A percentile compares a stretch with the other conserved stretches of the same genome.
Conservation (phyloP, 2,329 filamentous ascomycete species). For the Coniochaeta sp. region DNA sequence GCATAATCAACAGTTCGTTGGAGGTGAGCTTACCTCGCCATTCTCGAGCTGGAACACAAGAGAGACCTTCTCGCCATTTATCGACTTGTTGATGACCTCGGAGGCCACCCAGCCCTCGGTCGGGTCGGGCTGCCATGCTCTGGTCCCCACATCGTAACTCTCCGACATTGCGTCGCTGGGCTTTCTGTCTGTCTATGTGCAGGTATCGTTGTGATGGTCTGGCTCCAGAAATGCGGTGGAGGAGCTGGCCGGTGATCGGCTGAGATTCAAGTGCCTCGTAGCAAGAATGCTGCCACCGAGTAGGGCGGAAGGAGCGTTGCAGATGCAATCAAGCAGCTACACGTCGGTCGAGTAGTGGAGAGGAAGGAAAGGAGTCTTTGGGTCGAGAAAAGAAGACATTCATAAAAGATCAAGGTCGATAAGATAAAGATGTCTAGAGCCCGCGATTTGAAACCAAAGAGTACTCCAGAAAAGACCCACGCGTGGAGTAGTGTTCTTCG, state of each 20-base stretch:
- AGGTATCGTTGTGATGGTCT: slow-evolving; percentile 11
- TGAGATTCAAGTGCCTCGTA: neutral
- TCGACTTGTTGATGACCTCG: slow-evolving; percentile 79
- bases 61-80: slow-evolving; percentile 78
- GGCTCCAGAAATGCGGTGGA: slow-evolving; percentile 1
- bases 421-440: neutral
- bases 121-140: slow-evolving; percentile 95
- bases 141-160: slow-evolving; percentile 91
- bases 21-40: slow-evolving; percentile 63
- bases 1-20: neutral
- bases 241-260: slow-evolving; percentile 14
- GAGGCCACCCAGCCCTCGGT: slow-evolving; percentile 97
- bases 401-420: slow-evolving; percentile 11
- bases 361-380: neutral
- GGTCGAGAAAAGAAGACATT: slow-evolving; percentile 14
- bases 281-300: slow-evolving; percentile 4
- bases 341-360: neutral
- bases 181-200: slow-evolving; percentile 9
- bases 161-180: slow-evolving; percentile 63
- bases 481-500: neutral
- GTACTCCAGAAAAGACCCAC: neutral
- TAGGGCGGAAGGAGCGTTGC: slow-evolving; percentile 2
- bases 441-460: neutral
- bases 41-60: slow-evolving; percentile 86
- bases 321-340: slow-evolving; percentile 5